Conservation (phyloP, 306 rosid species). For the Senna siamea region DNA sequence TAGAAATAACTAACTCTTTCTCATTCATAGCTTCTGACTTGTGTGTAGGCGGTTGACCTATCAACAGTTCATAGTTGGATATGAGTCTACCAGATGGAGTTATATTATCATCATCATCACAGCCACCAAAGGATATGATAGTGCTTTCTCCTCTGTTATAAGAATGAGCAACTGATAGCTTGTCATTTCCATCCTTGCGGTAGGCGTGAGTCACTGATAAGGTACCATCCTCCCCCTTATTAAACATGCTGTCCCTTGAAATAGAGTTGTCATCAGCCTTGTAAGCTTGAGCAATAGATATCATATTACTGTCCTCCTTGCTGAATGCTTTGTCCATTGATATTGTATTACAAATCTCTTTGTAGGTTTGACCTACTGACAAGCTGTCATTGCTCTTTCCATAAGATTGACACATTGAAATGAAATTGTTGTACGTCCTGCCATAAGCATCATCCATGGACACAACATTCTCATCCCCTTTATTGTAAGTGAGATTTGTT, state of each 20-base stretch:
- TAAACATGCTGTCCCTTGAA: conserved; percentile 49
- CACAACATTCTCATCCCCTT: conserved; percentile 49
- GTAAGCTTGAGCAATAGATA: conserved; percentile 56
- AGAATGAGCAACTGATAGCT: conserved; percentile 41
- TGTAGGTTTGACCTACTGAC: conserved; percentile 55
- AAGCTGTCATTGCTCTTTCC: conserved; percentile 42
- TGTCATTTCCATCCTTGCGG: conserved; percentile 35
- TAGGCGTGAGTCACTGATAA: conserved; percentile 42
- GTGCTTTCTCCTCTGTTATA: conserved; percentile 55
- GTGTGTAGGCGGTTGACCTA: conserved; percentile 44
- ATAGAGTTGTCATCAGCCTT: conserved; percentile 46
- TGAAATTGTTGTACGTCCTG: conserved; percentile 53
- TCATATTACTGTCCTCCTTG: conserved; percentile 48
- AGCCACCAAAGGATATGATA: conserved; percentile 65
- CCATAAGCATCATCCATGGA: conserved; percentile 46
- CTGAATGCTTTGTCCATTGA: conserved; percentile 44
- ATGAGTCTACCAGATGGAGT: conserved; percentile 42
- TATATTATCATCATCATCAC: conserved; percentile 32
- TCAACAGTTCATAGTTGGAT: conserved; percentile 52
- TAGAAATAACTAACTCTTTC: conserved; percentile 40
- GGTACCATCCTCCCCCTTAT: conserved; percentile 44
- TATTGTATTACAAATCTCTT: conserved; percentile 44
- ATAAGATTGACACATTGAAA: conserved; percentile 59
- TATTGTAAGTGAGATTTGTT: conserved; percentile 50
- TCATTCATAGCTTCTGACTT: conserved; percentile 41